Evolutionary conservation across 2,329 filamentous ascomycete genomes (phyloP).

Genomic region (Botryosphaeria agaves): DNA sequence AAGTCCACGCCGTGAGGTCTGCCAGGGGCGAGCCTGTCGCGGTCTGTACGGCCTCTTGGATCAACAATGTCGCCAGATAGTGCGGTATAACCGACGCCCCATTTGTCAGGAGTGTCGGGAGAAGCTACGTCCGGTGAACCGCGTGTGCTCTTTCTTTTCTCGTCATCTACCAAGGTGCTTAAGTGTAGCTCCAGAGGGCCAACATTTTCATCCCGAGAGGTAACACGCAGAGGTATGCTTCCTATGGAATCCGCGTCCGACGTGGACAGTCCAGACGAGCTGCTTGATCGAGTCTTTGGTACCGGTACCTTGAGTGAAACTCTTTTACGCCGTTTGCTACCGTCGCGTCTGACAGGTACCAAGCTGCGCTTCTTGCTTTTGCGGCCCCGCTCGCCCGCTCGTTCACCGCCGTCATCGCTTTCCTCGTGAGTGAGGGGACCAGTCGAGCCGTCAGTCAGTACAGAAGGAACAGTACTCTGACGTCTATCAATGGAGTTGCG

Average conservation of each 20-base stretch:
- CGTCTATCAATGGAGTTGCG: constrained; percentile 12
- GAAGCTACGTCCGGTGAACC: constrained; percentile 21
- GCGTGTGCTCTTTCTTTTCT: constrained; percentile 17
- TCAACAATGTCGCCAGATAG: not conserved
- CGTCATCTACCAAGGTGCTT: constrained; percentile 23
- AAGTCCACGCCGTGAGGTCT: no score
- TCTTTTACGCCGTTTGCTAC: constrained; percentile 16
- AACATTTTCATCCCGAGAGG: constrained; percentile 25
- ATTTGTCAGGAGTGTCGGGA: constrained; percentile 24
- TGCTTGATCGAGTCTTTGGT: constrained; percentile 12
- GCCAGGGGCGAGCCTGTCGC: no score
- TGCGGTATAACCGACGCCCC: constrained; percentile 14
- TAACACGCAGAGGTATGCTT: no score
- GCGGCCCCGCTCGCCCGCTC: no score
- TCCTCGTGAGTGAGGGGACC: constrained; percentile 17
- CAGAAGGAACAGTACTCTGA: constrained; percentile 10
- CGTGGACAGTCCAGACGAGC: constrained; percentile 15
- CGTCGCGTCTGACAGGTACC: constrained; percentile 14
- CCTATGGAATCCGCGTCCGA: constrained; percentile 31
- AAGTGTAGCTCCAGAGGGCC: constrained; percentile 29
- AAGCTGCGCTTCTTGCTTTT: constrained; percentile 16
- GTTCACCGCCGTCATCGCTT: constrained; percentile 17
- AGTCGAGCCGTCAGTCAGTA: constrained; percentile 10
- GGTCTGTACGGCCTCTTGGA: no score
- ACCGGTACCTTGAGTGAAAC: no score